Evolutionary conservation across 2,329 filamentous ascomycete genomes (phyloP).

Genomic region (Chaetomium globosum): DNA sequence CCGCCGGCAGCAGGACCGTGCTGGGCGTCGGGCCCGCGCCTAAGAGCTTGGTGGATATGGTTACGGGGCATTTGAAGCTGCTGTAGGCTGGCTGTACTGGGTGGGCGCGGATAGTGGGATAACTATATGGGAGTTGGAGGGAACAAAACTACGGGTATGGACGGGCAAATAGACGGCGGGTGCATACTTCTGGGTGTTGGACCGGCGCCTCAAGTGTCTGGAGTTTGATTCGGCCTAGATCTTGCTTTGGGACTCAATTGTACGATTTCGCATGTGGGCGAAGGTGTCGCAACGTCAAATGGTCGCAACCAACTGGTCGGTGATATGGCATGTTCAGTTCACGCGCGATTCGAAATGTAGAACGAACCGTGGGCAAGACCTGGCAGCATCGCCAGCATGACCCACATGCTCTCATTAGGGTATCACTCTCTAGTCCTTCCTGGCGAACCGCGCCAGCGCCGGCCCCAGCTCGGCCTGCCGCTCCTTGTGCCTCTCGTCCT

Average conservation of each 20-base stretch:
- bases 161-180: slow-evolving; percentile 8
- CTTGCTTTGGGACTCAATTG: neutral
- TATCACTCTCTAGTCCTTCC: slow-evolving; percentile 58
- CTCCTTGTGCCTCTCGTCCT: slow-evolving; percentile 63
- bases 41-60: slow-evolving; percentile 80
- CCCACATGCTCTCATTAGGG: slow-evolving; percentile 29
- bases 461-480: slow-evolving; percentile 77
- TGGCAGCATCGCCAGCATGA: neutral
- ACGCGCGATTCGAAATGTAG: neutral
- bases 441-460: slow-evolving; percentile 81
- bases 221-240: neutral
- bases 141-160: neutral
- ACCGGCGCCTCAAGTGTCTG: neutral
- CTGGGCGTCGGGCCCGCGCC: slow-evolving; percentile 81
- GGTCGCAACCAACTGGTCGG: too few relatives aligned
- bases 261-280: slow-evolving; percentile 1
- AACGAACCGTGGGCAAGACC: neutral
- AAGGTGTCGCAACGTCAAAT: too few relatives aligned
- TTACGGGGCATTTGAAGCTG: slow-evolving; percentile 84
- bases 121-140: neutral
- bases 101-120: too few relatives aligned
- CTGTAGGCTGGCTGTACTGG: slow-evolving; percentile 57
- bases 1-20: slow-evolving; percentile 87
- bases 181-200: neutral
- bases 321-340: neutral